phyloP scores from a whole-genome alignment of 148 eudicot species.

The Persicaria tinctoria region DNA sequence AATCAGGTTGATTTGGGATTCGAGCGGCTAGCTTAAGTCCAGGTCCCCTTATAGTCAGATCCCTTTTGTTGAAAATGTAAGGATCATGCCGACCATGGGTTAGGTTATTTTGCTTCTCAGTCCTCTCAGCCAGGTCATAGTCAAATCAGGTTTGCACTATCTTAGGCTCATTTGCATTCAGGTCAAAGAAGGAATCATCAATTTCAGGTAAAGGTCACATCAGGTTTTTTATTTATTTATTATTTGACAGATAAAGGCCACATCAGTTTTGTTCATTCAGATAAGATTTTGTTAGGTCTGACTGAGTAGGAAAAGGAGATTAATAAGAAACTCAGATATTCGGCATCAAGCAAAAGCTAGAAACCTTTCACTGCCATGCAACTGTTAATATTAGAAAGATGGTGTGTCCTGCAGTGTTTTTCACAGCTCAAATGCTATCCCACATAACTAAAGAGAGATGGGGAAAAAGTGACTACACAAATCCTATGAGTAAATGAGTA shows the following conservation, averaged over 20 bases:
- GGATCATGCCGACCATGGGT: not conserved
- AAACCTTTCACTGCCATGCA: not conserved
- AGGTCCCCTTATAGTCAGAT: not conserved
- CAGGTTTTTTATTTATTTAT: not conserved
- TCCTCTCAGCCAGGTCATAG: not conserved
- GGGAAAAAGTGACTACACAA: not conserved
- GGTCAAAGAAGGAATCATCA: not conserved
- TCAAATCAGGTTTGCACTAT: not conserved
- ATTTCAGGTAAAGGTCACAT: not conserved
- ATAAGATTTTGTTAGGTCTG: no score
- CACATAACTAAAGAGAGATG: not conserved
- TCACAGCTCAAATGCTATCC: no score
- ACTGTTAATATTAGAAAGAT: no score
- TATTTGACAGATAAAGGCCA: no score
- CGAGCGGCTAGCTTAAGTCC: not conserved
- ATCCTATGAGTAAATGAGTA: no score
- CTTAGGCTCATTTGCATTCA: not conserved
- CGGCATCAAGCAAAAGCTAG: not conserved
- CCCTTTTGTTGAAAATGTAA: not conserved
- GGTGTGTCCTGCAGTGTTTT: no score
- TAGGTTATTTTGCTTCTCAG: not conserved
- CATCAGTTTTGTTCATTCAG: no score
- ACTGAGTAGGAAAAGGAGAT: no score
- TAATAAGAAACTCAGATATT: no score
- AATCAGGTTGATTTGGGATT: not conserved